Percentiles rank a stretch among this genome's conserved stretches.
phyloP scores from a whole-genome alignment of 1,284 basidiomycete genomes.

The Taiwanofungus camphoratus region DNA sequence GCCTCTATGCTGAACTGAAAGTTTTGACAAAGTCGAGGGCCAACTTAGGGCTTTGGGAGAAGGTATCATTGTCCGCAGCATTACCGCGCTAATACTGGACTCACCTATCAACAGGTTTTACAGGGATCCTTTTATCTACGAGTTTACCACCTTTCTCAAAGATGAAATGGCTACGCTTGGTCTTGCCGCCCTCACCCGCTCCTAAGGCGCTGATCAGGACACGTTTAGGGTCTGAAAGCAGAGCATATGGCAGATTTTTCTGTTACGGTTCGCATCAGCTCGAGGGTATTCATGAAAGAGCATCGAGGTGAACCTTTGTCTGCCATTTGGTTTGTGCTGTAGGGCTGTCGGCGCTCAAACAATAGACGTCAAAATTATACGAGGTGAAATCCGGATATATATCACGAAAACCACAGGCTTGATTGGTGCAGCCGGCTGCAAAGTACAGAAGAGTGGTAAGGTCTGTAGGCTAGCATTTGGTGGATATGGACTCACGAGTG shows the following conservation, averaged over 20 bases:
- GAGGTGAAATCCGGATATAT: conserved; percentile 69
- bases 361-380: conserved; percentile 74
- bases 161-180: conserved; percentile 86
- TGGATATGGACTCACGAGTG: conserved; percentile 52
- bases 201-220: conserved; percentile 78
- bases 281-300: neutral
- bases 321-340: conserved; percentile 80
- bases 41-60: conserved; percentile 27
- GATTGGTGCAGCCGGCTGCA: conserved; percentile 80
- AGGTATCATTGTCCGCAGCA: neutral
- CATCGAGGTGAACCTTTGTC: conserved; percentile 52
- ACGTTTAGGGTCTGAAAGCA: conserved; percentile 85
- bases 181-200: conserved; percentile 75
- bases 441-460: neutral
- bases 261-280: conserved; percentile 24
- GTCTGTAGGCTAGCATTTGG: neutral
- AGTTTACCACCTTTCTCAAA: conserved; percentile 87
- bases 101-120: conserved; percentile 79
- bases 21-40: conserved; percentile 39
- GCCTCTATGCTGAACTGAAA: conserved; percentile 1
- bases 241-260: conserved; percentile 79
- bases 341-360: conserved; percentile 81
- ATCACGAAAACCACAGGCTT: conserved; percentile 89
- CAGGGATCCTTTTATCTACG: conserved; percentile 75
- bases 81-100: conserved; percentile 14